Percentiles rank a stretch among this genome's conserved stretches.
Conservation (phyloP, 2,329 filamentous ascomycete species). For the Sporothrix phasma region DNA sequence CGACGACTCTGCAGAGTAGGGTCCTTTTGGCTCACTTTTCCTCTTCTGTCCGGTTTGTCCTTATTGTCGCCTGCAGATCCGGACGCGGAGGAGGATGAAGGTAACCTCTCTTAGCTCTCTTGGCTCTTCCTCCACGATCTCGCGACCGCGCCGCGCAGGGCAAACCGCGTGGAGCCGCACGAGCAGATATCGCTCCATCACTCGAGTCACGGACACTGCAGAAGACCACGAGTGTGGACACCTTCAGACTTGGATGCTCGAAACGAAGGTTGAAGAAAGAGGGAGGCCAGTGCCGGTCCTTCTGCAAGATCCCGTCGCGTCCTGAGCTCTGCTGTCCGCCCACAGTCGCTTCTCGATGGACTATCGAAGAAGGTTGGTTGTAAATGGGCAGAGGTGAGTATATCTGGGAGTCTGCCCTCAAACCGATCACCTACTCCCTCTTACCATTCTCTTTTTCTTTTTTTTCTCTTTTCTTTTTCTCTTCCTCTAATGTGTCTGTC, state of each 20-base stretch:
- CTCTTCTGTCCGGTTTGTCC: not conserved
- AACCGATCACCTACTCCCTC: not conserved
- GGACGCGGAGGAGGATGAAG: not conserved
- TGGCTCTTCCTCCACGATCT: not conserved
- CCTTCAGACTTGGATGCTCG: not conserved
- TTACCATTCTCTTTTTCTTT: not conserved
- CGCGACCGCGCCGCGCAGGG: conserved; percentile 13
- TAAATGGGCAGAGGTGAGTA: conserved; percentile 13
- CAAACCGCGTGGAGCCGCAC: conserved; percentile 7
- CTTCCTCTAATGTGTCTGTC: not conserved
- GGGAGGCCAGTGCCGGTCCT: conserved; percentile 5
- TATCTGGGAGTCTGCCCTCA: conserved; percentile 16
- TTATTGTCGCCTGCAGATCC: conserved; percentile 7
- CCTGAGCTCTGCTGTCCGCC: not conserved
- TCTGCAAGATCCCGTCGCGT: conserved; percentile 10
- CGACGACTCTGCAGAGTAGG: conserved; percentile 20
- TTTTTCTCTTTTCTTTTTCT: not conserved
- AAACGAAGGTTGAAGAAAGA: conserved; percentile 2
- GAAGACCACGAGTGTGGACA: conserved; percentile 6
- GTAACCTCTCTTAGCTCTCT: not conserved
- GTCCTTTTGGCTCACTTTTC: not conserved
- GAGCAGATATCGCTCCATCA: not conserved
- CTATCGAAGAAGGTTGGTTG: conserved; percentile 3
- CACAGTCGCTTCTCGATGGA: not conserved
- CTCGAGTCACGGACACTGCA: conserved; percentile 1